These are phyloP conservation scores for Mycothermus thermophilus DNA, from an alignment of 495 filamentous ascomycete genomes.

Conservation along the genomic window DNA sequence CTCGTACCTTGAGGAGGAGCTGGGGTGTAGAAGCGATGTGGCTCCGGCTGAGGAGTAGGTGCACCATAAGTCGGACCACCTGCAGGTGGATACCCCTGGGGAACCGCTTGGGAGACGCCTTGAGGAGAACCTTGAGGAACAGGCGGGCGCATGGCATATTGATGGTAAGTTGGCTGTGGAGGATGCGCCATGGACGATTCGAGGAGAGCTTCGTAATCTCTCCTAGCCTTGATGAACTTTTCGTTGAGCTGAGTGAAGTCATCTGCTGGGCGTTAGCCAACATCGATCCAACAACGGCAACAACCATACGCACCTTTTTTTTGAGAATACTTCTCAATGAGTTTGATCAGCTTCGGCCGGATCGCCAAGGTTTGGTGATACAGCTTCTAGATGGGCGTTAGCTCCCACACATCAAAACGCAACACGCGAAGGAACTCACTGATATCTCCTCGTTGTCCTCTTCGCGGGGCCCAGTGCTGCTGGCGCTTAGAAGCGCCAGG, in stretches of 20 bases:
- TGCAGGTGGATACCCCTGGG: no score
- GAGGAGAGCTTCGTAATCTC: slow-evolving; percentile 90
- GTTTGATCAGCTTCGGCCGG: slow-evolving; percentile 88
- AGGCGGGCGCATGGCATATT: slow-evolving; percentile 52
- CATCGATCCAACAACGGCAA: not conserved
- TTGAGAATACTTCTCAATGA: slow-evolving; percentile 98
- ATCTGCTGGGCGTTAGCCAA: slow-evolving; percentile 40
- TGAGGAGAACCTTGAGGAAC: slow-evolving; percentile 47
- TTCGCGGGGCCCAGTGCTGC: slow-evolving; percentile 70
- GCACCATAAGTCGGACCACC: slow-evolving; percentile 16
- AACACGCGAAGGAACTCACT: no score
- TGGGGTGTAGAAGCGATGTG: slow-evolving; percentile 59
- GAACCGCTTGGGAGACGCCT: no score
- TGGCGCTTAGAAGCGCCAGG: slow-evolving; percentile 85
- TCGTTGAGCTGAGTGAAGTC: slow-evolving; percentile 97
- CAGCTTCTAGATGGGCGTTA: no score
- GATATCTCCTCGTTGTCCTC: slow-evolving; percentile 91
- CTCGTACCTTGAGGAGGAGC: slow-evolving; percentile 28
- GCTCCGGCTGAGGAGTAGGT: slow-evolving; percentile 44
- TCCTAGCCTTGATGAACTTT: slow-evolving; percentile 96
- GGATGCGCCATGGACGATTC: slow-evolving; percentile 92
- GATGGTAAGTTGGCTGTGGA: slow-evolving; percentile 48
- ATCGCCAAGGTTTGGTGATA: slow-evolving; percentile 93
- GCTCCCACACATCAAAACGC: no score
- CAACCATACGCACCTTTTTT: slow-evolving; percentile 66